These are phyloP conservation scores for Ustilago tritici DNA, from an alignment of 1,284 basidiomycete species.

Conservation along the genomic window DNA sequence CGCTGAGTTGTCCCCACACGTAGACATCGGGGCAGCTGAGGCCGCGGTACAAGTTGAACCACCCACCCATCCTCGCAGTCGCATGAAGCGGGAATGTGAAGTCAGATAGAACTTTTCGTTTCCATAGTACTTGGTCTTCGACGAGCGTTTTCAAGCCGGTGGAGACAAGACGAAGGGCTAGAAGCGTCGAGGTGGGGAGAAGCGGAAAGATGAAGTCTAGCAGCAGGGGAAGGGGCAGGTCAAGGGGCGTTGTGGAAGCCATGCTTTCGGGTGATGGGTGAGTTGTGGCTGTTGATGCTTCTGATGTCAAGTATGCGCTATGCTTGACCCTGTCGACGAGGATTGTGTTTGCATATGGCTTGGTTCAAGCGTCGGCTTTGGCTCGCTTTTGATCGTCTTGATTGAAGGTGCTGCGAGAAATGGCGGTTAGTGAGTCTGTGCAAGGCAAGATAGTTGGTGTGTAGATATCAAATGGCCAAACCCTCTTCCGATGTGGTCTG, in stretches of 20 bases:
- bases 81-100: slow-evolving; percentile 50
- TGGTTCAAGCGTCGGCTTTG: too few species aligned
- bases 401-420: too few species aligned
- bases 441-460: background rate
- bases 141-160: slow-evolving; percentile 16
- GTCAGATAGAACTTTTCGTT: slow-evolving; percentile 39
- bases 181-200: slow-evolving; percentile 32
- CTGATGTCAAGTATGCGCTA: too few species aligned
- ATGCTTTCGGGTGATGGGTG: background rate
- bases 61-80: slow-evolving; percentile 38
- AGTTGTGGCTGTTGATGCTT: too few species aligned
- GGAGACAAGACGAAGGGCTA: slow-evolving; percentile 26
- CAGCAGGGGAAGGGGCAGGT: slow-evolving; percentile 35
- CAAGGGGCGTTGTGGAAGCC: slow-evolving; percentile 11
- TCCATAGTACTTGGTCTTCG: slow-evolving; percentile 50
- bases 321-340: too few species aligned
- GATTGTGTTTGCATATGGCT: too few species aligned
- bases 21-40: slow-evolving; percentile 40
- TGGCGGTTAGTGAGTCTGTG: too few species aligned
- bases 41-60: slow-evolving; percentile 47
- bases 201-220: slow-evolving; percentile 39
- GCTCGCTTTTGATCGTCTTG: too few species aligned
- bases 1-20: slow-evolving; percentile 42
- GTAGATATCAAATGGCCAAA: too few species aligned
- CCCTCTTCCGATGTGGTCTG: background rate